A percentile compares a stretch with the other conserved stretches of the same genome.
Conservation (phyloP, 371 early-diverging fungal species). For the Apophysomyces variabilis region DNA sequence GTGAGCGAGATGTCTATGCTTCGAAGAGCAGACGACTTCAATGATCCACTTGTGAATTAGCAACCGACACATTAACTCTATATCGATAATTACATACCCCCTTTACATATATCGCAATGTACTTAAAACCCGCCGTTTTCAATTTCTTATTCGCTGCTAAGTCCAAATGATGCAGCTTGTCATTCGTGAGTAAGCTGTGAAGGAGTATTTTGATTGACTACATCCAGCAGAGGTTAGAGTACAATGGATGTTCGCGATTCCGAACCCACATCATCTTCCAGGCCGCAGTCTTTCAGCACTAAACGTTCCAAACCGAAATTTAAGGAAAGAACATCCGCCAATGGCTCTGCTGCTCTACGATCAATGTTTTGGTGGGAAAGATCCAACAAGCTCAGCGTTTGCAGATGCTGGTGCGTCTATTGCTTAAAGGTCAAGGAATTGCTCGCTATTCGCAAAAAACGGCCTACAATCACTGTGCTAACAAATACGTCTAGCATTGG, state of each 20-base stretch:
- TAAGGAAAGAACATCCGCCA: conserved; percentile 64
- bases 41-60: background rate
- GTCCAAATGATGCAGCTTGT: conserved; percentile 55
- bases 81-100: conserved; percentile 44
- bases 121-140: conserved; percentile 62
- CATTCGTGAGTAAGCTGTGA: conserved; percentile 60
- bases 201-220: conserved; percentile 67
- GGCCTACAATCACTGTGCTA: conserved; percentile 45
- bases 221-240: background rate
- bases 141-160: conserved; percentile 63
- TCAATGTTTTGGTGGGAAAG: conserved; percentile 44
- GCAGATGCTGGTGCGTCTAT: conserved; percentile 27
- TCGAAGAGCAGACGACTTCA: conserved; percentile 32
- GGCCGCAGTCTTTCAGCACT: conserved; percentile 57
- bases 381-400: conserved; percentile 47
- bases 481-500: conserved; percentile 54
- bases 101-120: conserved; percentile 68
- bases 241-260: background rate
- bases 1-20: conserved; percentile 40
- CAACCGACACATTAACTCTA: background rate
- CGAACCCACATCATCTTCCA: conserved; percentile 69
- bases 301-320: conserved; percentile 62
- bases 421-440: background rate
- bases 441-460: background rate
- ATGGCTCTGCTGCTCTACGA: conserved; percentile 54